A percentile compares a stretch with the other conserved stretches of the same genome.
Evolutionary conservation across 2,329 filamentous ascomycete genomes (phyloP).

Genomic region (Tolypocladium sp.): DNA sequence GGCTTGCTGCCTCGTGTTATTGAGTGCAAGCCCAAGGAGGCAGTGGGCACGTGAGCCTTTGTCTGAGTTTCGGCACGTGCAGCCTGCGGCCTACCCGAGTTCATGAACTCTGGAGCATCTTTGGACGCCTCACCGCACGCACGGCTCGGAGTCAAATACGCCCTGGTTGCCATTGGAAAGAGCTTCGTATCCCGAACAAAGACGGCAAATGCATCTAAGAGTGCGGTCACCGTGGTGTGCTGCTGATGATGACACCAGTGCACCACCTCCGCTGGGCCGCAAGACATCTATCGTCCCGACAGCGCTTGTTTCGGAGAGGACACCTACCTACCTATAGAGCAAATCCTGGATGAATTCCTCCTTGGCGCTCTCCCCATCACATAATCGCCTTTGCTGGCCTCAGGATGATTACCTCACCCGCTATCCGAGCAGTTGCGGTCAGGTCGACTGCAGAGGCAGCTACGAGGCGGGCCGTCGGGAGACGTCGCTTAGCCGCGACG

Average conservation of each 20-base stretch:
- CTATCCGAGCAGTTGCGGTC: not conserved
- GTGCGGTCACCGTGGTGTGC: too few relatives aligned
- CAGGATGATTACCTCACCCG: not conserved
- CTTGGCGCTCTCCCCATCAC: not conserved
- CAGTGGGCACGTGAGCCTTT: not conserved
- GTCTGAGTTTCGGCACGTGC: not conserved
- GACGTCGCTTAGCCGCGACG: not conserved
- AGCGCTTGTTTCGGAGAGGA: not conserved
- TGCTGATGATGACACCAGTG: not conserved
- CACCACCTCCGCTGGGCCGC: not conserved
- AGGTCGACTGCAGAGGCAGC: not conserved
- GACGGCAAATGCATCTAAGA: not conserved
- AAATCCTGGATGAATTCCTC: not conserved
- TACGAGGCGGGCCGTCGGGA: not conserved
- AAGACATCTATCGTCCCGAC: not conserved
- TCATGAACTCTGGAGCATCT: not conserved
- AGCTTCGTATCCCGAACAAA: not conserved
- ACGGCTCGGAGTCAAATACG: not conserved
- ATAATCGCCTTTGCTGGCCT: not conserved
- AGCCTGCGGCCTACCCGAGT: too few relatives aligned
- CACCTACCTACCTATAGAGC: too few relatives aligned
- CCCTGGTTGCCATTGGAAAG: not conserved
- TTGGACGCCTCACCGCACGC: not conserved
- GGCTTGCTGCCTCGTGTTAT: not conserved
- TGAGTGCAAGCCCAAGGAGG: not conserved